phyloP scores from a whole-genome alignment of 495 filamentous ascomycete genomes.

The Penicillium mononematosum region DNA sequence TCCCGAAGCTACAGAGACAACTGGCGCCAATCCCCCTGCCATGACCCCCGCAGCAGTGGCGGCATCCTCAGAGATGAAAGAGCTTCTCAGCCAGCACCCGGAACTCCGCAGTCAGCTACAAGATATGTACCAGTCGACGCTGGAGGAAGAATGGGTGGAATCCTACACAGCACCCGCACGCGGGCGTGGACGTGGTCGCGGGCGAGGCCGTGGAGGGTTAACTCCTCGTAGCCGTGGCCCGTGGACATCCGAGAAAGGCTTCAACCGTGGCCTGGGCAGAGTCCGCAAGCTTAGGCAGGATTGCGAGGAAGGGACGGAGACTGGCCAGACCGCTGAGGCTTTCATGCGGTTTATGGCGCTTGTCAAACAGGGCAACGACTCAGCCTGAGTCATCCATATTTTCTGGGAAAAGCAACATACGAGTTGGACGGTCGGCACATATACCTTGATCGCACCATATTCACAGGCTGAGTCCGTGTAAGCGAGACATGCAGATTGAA shows the following conservation, averaged over 20 bases:
- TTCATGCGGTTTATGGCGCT: conserved; percentile 45
- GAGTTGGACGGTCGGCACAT: not conserved
- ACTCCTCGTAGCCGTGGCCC: conserved; percentile 38
- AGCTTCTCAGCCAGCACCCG: conserved; percentile 54
- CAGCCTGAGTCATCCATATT: conserved; percentile 3
- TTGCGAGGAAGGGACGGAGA: conserved; percentile 41
- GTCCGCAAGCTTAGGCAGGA: conserved; percentile 40
- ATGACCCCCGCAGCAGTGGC: conserved; percentile 19
- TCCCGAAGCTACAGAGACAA: not conserved
- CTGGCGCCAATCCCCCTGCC: conserved; percentile 5
- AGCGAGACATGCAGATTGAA: conserved; percentile 9
- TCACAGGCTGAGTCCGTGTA: not conserved
- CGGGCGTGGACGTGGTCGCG: conserved; percentile 30
- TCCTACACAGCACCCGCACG: conserved; percentile 22
- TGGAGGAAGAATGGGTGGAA: conserved; percentile 47
- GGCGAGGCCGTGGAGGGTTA: conserved; percentile 43
- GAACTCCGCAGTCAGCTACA: conserved; percentile 48
- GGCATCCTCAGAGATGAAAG: conserved; percentile 45
- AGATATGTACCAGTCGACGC: conserved; percentile 53
- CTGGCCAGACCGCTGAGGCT: conserved; percentile 35
- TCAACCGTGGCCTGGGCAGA: conserved; percentile 43
- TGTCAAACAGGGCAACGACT: conserved; percentile 28
- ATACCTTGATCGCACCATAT: not conserved
- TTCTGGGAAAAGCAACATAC: not conserved
- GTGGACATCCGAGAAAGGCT: conserved; percentile 49